Percentiles rank a stretch among this genome's conserved stretches.
phyloP scores from a whole-genome alignment of 192 early-diverging fungal genomes.

The Coemansia sp. region DNA sequence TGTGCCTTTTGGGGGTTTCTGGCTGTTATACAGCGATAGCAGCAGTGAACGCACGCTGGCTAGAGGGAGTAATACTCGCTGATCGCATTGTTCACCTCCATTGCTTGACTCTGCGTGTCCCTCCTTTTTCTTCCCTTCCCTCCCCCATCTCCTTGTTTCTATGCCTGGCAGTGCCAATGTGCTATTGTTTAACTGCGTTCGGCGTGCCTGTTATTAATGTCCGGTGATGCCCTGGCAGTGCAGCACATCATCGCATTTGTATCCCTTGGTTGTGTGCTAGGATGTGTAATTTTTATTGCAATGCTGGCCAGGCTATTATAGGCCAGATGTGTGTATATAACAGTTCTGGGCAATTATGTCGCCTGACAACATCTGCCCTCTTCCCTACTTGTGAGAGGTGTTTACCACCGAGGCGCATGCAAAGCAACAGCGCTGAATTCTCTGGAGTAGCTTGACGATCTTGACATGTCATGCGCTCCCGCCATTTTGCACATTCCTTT shows the following conservation, averaged over 20 bases:
- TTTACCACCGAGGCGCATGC: no score
- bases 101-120: conserved; percentile 3
- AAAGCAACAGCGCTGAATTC: no score
- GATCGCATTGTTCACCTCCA: conserved; percentile 18
- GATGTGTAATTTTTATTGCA: background rate
- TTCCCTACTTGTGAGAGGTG: no score
- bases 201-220: background rate
- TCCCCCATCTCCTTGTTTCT: background rate
- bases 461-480: no score
- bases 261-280: background rate
- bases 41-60: background rate
- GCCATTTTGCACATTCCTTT: no score
- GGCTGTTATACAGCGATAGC: background rate
- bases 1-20: background rate
- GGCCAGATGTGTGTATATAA: no score
- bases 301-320: no score
- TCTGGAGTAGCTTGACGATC: no score
- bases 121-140: background rate
- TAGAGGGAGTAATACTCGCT: conserved; percentile 5
- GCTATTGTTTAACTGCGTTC: conserved; percentile 7
- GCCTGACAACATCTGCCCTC: no score
- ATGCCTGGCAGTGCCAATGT: background rate
- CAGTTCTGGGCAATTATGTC: no score
- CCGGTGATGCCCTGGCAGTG: conserved; percentile 3
- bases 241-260: conserved; percentile 10